These are phyloP conservation scores for Mycena sp. DNA, from an alignment of 1,284 basidiomycete genomes.

Conservation along the genomic window DNA sequence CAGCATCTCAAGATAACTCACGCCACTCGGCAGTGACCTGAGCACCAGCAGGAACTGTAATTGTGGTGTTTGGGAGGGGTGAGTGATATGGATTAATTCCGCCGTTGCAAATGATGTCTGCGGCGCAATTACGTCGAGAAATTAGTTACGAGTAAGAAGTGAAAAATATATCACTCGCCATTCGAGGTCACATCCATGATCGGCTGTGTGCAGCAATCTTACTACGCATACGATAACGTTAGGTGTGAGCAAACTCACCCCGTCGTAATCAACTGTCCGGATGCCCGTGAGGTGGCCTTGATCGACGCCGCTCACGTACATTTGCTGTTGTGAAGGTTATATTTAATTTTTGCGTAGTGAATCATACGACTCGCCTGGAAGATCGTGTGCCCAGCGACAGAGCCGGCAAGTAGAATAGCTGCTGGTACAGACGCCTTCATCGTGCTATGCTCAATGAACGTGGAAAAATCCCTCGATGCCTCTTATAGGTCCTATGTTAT, in stretches of 20 bases:
- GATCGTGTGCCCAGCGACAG: too few relatives aligned
- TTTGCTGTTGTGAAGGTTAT: too few relatives aligned
- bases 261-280: constrained; percentile 59
- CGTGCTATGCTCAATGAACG: background rate
- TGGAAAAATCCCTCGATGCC: background rate
- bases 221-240: background rate
- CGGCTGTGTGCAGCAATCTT: constrained; percentile 47
- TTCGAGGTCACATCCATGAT: constrained; percentile 64
- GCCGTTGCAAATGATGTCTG: constrained; percentile 65
- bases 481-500: too few relatives aligned
- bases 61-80: constrained; percentile 58
- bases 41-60: constrained; percentile 60
- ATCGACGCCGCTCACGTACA: constrained; percentile 58
- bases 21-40: constrained; percentile 62
- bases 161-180: constrained; percentile 34
- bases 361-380: constrained; percentile 50
- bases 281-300: constrained; percentile 59
- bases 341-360: too few relatives aligned
- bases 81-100: constrained; percentile 68
- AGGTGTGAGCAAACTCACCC: constrained; percentile 44
- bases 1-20: background rate
- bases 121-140: too few relatives aligned
- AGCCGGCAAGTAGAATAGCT: constrained; percentile 34
- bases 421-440: constrained; percentile 9
- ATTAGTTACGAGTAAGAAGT: background rate